These are phyloP conservation scores for Stylonectria norvegica DNA, from an alignment of 2,329 filamentous ascomycete genomes.

Conservation along the genomic window DNA sequence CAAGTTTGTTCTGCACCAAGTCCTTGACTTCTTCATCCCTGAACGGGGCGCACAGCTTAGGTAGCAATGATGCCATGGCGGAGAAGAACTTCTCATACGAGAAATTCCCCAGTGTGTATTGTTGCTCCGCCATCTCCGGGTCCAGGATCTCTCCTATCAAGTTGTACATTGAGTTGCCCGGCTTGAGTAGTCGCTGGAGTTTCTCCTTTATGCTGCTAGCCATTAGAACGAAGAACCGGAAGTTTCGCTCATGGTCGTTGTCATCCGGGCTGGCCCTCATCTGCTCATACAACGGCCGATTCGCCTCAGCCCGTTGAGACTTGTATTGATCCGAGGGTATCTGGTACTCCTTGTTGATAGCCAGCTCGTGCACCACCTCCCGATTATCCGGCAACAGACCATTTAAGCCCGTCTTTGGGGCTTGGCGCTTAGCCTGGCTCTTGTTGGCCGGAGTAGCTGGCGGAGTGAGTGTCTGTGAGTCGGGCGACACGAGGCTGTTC, in stretches of 20 bases:
- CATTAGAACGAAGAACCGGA: conserved; percentile 66
- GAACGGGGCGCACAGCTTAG: conserved; percentile 76
- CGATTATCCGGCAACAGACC: conserved; percentile 68
- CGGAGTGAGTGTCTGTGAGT: conserved; percentile 51
- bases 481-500: conserved; percentile 36
- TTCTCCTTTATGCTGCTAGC: conserved; percentile 69
- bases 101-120: conserved; percentile 69
- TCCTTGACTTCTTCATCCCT: conserved; percentile 73
- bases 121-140: conserved; percentile 64
- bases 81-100: conserved; percentile 78
- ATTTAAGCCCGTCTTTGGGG: conserved; percentile 41
- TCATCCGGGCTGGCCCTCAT: conserved; percentile 63
- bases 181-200: conserved; percentile 67
- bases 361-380: conserved; percentile 72
- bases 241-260: conserved; percentile 62
- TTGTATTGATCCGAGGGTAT: conserved; percentile 61
- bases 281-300: conserved; percentile 51
- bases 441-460: conserved; percentile 48
- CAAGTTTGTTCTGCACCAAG: conserved; percentile 59
- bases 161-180: conserved; percentile 69
- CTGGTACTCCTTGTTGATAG: conserved; percentile 74
- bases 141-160: conserved; percentile 75
- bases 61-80: conserved; percentile 71
- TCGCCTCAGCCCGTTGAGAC: conserved; percentile 51
- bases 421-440: conserved; percentile 35